These are phyloP conservation scores for Arthrocladium fulminans DNA, from an alignment of 2,329 filamentous ascomycete genomes.

Conservation along the genomic window DNA sequence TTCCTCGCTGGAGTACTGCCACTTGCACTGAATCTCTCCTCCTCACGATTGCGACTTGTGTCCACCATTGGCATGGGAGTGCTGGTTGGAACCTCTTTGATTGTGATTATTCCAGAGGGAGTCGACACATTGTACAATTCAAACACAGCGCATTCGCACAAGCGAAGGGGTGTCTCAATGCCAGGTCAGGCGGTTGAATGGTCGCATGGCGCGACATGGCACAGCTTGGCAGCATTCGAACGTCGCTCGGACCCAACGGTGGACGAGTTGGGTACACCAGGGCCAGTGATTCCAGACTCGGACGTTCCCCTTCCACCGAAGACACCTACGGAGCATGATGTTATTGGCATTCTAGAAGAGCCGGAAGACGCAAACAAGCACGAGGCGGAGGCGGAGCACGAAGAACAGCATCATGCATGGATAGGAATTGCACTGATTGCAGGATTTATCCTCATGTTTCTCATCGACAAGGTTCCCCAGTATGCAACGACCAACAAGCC, in stretches of 20 bases:
- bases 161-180: constrained; percentile 27
- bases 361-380: constrained; percentile 30
- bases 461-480: constrained; percentile 77
- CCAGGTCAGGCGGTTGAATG: constrained; percentile 26
- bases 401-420: constrained; percentile 57
- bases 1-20: constrained; percentile 89
- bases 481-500: constrained; percentile 59
- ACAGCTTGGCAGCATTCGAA: not conserved
- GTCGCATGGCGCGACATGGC: constrained; percentile 13
- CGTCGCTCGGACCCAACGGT: constrained; percentile 1
- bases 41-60: constrained; percentile 77
- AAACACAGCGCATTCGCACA: constrained; percentile 23
- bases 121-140: constrained; percentile 76
- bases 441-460: constrained; percentile 93
- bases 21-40: constrained; percentile 76
- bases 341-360: constrained; percentile 23
- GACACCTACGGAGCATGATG: constrained; percentile 23
- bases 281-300: constrained; percentile 25
- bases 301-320: constrained; percentile 17
- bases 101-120: constrained; percentile 95
- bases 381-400: constrained; percentile 31
- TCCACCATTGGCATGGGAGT: constrained; percentile 90
- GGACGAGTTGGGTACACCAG: constrained; percentile 19
- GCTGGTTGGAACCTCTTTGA: constrained; percentile 85
- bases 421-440: constrained; percentile 79